Conservation (phyloP, 225 moss, liverwort and hornwort species). For the Asterella californica region DNA sequence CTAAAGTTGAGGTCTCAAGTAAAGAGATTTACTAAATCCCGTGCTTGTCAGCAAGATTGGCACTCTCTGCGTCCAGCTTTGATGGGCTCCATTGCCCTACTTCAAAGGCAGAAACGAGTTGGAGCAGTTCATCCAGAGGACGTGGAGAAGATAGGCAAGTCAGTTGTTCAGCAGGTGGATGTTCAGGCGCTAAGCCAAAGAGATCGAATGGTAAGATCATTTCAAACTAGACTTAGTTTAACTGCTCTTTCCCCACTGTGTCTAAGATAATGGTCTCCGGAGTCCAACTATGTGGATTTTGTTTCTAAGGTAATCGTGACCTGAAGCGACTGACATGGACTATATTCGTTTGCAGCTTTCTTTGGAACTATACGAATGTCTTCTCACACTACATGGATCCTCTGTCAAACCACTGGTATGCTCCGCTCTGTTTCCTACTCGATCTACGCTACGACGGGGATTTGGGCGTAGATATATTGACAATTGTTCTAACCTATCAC, state of each 20-base stretch:
- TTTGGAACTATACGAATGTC: conserved; percentile 73
- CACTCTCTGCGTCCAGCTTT: conserved; percentile 75
- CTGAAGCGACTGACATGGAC: not conserved
- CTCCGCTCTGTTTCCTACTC: not conserved
- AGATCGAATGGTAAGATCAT: conserved; percentile 60
- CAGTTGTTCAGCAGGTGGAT: conserved; percentile 49
- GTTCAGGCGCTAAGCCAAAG: conserved; percentile 66
- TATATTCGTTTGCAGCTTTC: conserved; percentile 51
- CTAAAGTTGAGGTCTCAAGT: not conserved
- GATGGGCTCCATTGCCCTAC: conserved; percentile 58
- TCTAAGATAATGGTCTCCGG: no score
- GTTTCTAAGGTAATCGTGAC: not conserved
- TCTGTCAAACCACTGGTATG: conserved; percentile 68
- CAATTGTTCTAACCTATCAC: no score
- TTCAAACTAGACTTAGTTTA: not conserved
- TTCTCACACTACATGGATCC: conserved; percentile 53
- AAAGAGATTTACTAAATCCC: not conserved
- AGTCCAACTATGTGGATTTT: not conserved
- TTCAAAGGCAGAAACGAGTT: conserved; percentile 49
- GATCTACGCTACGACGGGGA: not conserved
- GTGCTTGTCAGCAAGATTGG: conserved; percentile 65
- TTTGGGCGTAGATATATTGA: not conserved
- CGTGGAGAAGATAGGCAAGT: conserved; percentile 53
- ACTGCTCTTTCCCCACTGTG: not conserved
- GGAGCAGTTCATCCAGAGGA: conserved; percentile 57